Base-by-base conservation (phyloP, 1,284 basidiomycete species). In the Fomitopsis palustris region DNA sequence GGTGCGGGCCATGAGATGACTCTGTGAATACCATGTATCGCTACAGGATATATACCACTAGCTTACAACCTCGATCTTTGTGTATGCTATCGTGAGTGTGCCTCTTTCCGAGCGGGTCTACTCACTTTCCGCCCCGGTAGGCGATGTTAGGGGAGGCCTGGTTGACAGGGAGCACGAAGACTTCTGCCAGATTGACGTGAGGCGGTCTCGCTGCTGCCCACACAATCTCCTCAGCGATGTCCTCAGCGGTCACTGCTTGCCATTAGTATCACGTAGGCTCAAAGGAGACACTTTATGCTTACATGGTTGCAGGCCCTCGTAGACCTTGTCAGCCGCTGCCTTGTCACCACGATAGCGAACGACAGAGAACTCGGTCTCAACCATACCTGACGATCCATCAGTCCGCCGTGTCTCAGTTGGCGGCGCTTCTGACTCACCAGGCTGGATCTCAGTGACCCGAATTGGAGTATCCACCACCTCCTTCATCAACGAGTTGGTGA, bases 191-290 rank as follows among this genome's bases (percentile, higher is more conserved):
- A 70, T 95, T 93, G 54, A 95, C 90, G 69, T 95, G 93, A 29
- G 90, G 80, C 21, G 93, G 93, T 33, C 95, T 87, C 14, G 89
- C 82, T 19, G 96, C 95, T 19, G 88, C 87, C 95, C 95, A 99
- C 12, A 98, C 95, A 68, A 99, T 96, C 75, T 99, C 95, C 74
- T 99, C 96, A 1, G 96, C 96, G 56, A 96, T 90, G 70, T 96
- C 94, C 60, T 88, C 80, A 9, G 89, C 88, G 2, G 84, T 82
- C 70, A 95, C 90, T 87, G 54, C 33, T 4, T 4, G n/a, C 9
- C 12, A 31, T 33, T 4, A 52, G 49, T 19, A 17, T 52, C 33
- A n/a, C 3, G 3, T 27, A 21, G 14, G 10, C 12, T 17, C 9
- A 23, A 51, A 4, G 45, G 37, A 17, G 14, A 16, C 19, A 25